These are phyloP conservation scores for Cryptococcus sp. DNA, from an alignment of 1,284 basidiomycete genomes.

Conservation along the genomic window DNA sequence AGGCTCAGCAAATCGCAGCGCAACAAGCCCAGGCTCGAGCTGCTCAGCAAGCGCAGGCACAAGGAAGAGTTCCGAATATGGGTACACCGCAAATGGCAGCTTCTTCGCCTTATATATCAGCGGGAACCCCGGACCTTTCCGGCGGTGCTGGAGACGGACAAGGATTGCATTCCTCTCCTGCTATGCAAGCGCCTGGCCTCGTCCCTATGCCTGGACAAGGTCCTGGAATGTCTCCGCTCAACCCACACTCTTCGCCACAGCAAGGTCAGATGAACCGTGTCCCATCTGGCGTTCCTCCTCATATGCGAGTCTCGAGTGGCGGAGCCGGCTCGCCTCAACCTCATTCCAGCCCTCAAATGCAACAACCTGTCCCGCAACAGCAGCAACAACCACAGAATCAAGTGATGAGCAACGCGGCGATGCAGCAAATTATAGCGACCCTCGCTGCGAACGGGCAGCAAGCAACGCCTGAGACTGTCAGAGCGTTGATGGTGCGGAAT, in stretches of 20 bases:
- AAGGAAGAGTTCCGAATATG: constrained; percentile 18
- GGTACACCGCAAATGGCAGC: constrained; percentile 30
- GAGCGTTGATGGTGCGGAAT: constrained; percentile 29
- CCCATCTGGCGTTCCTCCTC: constrained; percentile 3
- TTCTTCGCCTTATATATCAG: constrained; percentile 16
- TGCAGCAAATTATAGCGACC: constrained; percentile 37
- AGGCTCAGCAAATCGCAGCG: constrained; percentile 43
- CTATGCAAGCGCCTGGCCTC: constrained; percentile 22
- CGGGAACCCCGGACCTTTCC: constrained; percentile 10
- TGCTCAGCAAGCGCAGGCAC: constrained; percentile 29
- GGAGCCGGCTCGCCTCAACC: constrained; percentile 24
- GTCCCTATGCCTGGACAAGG: constrained; percentile 10
- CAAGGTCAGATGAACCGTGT: constrained; percentile 25
- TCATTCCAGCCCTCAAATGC: constrained; percentile 8
- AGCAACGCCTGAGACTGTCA: constrained; percentile 37
- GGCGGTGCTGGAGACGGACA: not conserved
- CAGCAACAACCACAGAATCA: not conserved
- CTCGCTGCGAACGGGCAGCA: constrained; percentile 36
- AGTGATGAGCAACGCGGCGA: constrained; percentile 15
- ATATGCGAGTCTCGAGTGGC: not conserved
- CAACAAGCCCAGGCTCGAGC: constrained; percentile 32
- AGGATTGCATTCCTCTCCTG: constrained; percentile 9
- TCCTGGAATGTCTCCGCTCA: not conserved
- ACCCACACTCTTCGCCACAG: constrained; percentile 12
- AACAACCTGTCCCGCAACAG: not conserved